These are phyloP conservation scores for Syzygium grande DNA, from an alignment of 345 rosid genomes.

Conservation along the genomic window DNA sequence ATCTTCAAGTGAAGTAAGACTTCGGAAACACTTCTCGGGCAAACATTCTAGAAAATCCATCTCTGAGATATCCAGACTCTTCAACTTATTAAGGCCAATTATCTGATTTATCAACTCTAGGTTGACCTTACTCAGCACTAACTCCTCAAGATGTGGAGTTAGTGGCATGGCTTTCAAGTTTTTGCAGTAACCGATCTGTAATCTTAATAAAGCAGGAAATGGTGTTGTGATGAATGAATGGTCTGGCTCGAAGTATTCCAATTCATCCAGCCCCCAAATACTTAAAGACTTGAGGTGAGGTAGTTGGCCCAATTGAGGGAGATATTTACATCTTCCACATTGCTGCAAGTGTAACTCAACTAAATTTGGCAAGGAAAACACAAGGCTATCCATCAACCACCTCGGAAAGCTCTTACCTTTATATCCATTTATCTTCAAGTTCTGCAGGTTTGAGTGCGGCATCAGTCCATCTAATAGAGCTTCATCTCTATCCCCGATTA, in stretches of 20 bases:
- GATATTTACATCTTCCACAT: not conserved
- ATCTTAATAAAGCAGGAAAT: not conserved
- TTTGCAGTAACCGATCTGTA: not conserved
- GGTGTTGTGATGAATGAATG: not conserved
- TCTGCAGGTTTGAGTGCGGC: no score
- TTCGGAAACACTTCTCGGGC: not conserved
- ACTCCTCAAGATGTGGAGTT: not conserved
- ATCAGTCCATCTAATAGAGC: no score
- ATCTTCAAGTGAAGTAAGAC: not conserved
- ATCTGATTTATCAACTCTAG: slow-evolving; percentile 8
- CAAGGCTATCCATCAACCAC: no score
- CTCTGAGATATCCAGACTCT: not conserved
- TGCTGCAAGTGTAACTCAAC: no score
- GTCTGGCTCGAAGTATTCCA: not conserved
- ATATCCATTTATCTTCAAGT: no score
- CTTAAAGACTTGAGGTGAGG: slow-evolving; percentile 9
- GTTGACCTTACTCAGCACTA: not conserved
- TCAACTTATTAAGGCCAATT: slow-evolving; percentile 13
- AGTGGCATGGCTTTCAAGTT: not conserved
- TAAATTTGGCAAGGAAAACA: no score
- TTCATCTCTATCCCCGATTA: no score
- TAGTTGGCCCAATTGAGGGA: not conserved
- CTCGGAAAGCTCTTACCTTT: no score
- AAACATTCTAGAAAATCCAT: not conserved
- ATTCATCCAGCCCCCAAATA: slow-evolving; percentile 2